Evolutionary conservation across 1,139 yeast genomes (phyloP).

Genomic region (Kodamaea alishanica): DNA sequence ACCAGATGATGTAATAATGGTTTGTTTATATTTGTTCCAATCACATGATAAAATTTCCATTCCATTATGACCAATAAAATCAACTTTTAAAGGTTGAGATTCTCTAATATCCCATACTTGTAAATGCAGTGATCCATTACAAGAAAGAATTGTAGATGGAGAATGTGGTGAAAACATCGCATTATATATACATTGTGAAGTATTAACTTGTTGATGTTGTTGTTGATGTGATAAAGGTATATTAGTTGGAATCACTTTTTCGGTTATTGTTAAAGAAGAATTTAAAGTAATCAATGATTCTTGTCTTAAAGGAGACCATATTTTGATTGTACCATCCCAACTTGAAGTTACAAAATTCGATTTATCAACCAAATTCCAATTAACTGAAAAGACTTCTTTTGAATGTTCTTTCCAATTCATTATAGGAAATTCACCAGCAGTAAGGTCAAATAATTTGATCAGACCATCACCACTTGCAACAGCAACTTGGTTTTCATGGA

Average conservation of each 20-base stretch:
- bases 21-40: constrained; percentile 84
- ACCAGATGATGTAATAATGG: constrained; percentile 81
- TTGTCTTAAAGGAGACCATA: constrained; percentile 63
- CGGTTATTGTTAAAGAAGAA: constrained; percentile 18
- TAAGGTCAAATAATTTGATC: constrained; percentile 73
- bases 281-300: constrained; percentile 58
- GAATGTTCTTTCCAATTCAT: constrained; percentile 75
- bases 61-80: constrained; percentile 71
- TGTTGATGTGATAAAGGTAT: constrained; percentile 37
- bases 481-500: constrained; percentile 79
- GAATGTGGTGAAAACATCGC: constrained; percentile 86
- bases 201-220: constrained; percentile 28
- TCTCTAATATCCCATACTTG: constrained; percentile 84
- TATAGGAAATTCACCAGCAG: constrained; percentile 67
- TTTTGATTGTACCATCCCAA: constrained; percentile 88
- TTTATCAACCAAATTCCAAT: constrained; percentile 85
- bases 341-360: constrained; percentile 68
- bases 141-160: constrained; percentile 65
- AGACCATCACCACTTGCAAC: constrained; percentile 91
- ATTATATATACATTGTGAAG: constrained; percentile 63
- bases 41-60: constrained; percentile 78
- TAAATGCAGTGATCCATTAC: constrained; percentile 75
- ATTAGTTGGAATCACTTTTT: constrained; percentile 24
- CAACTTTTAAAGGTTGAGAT: constrained; percentile 58
- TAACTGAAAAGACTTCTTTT: constrained; percentile 81